These are phyloP conservation scores for Rhodomyrtus psidioides DNA, from an alignment of 441 rosid genomes.

Conservation along the genomic window DNA sequence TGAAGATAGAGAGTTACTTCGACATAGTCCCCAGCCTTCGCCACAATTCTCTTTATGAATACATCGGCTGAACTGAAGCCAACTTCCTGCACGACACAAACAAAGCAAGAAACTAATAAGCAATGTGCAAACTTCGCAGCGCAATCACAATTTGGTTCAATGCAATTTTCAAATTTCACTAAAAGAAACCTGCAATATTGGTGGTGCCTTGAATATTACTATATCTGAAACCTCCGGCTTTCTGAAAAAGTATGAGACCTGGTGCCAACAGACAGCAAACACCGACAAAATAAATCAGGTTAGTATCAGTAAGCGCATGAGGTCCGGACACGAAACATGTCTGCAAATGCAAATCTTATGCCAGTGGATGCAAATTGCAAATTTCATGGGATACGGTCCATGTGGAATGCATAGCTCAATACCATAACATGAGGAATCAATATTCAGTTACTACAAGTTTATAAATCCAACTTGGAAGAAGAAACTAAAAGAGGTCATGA, in stretches of 20 bases:
- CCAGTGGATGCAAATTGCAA: background rate
- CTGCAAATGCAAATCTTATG: background rate
- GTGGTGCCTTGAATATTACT: slow-evolving; percentile 66
- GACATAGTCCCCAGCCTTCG: slow-evolving; percentile 58
- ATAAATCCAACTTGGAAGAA: background rate
- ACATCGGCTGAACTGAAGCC: slow-evolving; percentile 45
- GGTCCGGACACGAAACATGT: background rate
- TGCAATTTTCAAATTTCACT: background rate
- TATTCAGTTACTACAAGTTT: background rate
- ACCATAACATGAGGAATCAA: background rate
- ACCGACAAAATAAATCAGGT: background rate
- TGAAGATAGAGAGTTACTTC: slow-evolving; percentile 33
- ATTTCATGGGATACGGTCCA: background rate
- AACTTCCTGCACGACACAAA: slow-evolving; percentile 29
- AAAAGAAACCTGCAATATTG: slow-evolving; percentile 40
- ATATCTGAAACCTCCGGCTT: slow-evolving; percentile 65
- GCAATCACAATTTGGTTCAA: background rate
- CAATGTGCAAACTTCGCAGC: background rate
- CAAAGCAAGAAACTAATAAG: background rate
- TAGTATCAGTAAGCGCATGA: background rate
- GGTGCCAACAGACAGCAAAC: slow-evolving; percentile 3
- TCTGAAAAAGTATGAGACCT: slow-evolving; percentile 66
- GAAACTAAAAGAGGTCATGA: background rate
- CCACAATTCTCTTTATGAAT: slow-evolving; percentile 64
- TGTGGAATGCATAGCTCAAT: background rate